Base-by-base conservation (phyloP, 2,329 filamentous ascomycete species). In the Colletotrichum eremochloae region DNA sequence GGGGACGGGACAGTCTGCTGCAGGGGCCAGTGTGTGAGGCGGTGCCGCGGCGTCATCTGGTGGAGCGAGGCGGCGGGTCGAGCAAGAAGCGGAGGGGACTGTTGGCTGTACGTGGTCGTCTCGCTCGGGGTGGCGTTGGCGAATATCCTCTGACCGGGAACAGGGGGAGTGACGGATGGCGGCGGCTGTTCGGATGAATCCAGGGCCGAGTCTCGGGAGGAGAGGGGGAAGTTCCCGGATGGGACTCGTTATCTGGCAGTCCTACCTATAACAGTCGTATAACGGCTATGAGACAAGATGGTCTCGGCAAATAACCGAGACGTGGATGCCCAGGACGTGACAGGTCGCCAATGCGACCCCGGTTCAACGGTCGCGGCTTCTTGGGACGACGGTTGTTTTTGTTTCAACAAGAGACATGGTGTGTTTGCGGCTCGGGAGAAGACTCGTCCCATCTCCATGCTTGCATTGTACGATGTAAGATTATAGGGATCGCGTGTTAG, bases 1-100 rank as follows among this genome's bases (percentile, higher is more conserved):
- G 56, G 46, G 1, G 4, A 5, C 14, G 6, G 38, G 4, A 31
- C 44, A 18, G 40, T 62, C 38, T 74, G 69, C 42, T 72, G 64
- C 24, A 61, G 44, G 12, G 64, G 64, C 8, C 29, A 18, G n/a
- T 58, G 69, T 20, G 5, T 24, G 42, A 33, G 53, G 53, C 53
- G 65, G 38, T 38, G 67, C 62, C 15, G 65, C 57, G 8, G n/a
- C 33, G 38, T 18, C 24, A 18, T 29, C 5, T 20, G 29, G 5
- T 8, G 29, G 15, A 31, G 18, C 50, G 50, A 8, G 46, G 52
- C 9, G 46, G 62, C 29, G 8, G 38, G 56, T 11, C 4, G 3
- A 5, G 15, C 15, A 18, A 7, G 9, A 33, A 6, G 5, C 14
- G 20, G 11, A 5, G 36, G 36, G 33, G 12, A 11, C 24, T 6